Percentiles rank a stretch among this genome's conserved stretches.
Conservation (phyloP, 805 yeast species). For the Kuraishia cidri region DNA sequence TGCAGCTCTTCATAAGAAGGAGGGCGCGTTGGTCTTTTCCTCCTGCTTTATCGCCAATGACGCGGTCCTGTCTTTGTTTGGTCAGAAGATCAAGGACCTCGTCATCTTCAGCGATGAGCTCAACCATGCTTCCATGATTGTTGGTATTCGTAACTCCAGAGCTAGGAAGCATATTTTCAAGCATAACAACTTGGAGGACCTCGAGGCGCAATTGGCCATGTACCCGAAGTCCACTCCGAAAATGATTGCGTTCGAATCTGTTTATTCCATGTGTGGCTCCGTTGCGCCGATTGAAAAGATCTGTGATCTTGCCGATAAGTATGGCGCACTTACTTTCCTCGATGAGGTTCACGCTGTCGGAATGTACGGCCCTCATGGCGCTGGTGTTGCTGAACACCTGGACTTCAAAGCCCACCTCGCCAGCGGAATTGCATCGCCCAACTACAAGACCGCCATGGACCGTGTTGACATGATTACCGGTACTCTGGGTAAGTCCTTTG, state of each 20-base stretch:
- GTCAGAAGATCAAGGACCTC: conserved; percentile 81
- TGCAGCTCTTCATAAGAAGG: conserved; percentile 90
- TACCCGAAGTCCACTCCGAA: conserved; percentile 89
- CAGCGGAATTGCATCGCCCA: conserved; percentile 51
- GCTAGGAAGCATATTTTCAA: conserved; percentile 84
- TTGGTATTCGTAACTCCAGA: conserved; percentile 87
- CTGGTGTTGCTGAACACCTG: conserved; percentile 97
- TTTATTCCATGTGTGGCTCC: conserved; percentile 98
- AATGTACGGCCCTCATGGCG: conserved; percentile 98
- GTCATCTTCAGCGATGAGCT: conserved; percentile 89
- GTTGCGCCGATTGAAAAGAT: conserved; percentile 88
- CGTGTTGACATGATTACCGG: conserved; percentile 96
- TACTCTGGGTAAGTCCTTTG: conserved; percentile 94
- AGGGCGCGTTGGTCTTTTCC: conserved; percentile 89
- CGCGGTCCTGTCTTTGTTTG: conserved; percentile 84
- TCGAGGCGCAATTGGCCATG: conserved; percentile 68
- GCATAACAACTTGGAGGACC: conserved; percentile 81
- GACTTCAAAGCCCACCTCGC: conserved; percentile 77
- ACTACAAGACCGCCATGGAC: conserved; percentile 60
- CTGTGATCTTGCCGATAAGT: conserved; percentile 94
- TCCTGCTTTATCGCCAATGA: conserved; percentile 97
- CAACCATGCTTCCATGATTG: conserved; percentile 98
- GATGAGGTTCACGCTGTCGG: conserved; percentile 99
- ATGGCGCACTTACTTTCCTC: conserved; percentile 93
- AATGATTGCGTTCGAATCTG: conserved; percentile 93